Conservation (phyloP, 768 basidiomycete genomes). For the Tricholoma hemisulphureum region DNA sequence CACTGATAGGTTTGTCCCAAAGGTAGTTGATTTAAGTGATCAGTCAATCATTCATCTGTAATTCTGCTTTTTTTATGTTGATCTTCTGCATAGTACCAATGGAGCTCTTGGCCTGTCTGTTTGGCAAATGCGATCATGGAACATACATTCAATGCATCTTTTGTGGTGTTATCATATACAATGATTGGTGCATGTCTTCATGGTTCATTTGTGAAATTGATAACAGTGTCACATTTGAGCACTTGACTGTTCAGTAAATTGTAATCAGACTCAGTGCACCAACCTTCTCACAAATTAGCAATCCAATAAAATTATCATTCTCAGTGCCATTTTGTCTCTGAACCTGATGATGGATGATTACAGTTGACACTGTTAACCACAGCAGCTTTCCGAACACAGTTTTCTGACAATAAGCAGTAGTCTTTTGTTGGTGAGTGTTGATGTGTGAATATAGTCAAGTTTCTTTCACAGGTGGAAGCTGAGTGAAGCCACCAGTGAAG, state of each 20-base stretch:
- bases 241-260: background rate
- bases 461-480: background rate
- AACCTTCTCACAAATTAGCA: background rate
- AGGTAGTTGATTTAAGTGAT: background rate
- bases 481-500: constrained; percentile 8
- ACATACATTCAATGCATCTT: constrained; percentile 10
- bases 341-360: background rate
- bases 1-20: constrained; percentile 1
- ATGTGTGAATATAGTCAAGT: background rate
- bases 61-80: background rate
- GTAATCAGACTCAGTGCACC: background rate
- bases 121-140: background rate
- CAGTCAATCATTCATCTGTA: background rate
- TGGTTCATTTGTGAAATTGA: background rate
- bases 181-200: constrained; percentile 3
- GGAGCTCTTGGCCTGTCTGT: background rate
- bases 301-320: background rate
- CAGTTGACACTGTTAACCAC: background rate
- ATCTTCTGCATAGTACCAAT: constrained; percentile 17
- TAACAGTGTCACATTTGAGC: background rate
- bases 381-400: background rate
- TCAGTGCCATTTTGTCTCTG: background rate
- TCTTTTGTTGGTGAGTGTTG: background rate
- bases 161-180: constrained; percentile 2
- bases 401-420: background rate